A percentile compares a stretch with the other conserved stretches of the same genome.
Conservation (phyloP, 495 filamentous ascomycete species). For the Cercophora sp. region DNA sequence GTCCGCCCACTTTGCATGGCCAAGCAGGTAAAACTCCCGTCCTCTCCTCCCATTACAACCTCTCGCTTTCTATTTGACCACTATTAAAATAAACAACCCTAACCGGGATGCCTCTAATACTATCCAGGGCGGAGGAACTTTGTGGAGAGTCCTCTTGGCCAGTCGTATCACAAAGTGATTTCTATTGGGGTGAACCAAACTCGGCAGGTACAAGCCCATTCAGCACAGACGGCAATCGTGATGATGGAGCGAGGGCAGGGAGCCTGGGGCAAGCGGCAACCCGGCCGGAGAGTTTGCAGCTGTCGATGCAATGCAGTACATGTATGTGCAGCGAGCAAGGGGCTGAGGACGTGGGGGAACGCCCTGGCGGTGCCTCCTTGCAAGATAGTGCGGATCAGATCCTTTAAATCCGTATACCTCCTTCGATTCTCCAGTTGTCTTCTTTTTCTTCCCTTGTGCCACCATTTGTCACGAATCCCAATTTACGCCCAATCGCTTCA, state of each 20-base stretch:
- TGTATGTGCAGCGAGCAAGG: constrained; percentile 6
- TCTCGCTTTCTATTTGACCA: neutral
- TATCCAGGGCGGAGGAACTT: neutral
- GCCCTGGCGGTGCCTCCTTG: constrained; percentile 1
- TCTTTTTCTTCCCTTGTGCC: neutral
- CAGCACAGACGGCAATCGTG: neutral
- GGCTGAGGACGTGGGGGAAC: constrained; percentile 1
- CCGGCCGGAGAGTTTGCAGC: constrained; percentile 4
- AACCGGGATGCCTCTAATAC: too few species aligned
- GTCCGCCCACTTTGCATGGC: too few species aligned
- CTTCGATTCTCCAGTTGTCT: constrained; percentile 1
- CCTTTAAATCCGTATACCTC: neutral
- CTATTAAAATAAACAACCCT: too few species aligned
- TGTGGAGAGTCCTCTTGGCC: neutral
- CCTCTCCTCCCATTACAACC: neutral
- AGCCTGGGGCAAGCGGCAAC: constrained; percentile 1
- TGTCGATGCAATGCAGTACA: neutral
- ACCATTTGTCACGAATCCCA: constrained; percentile 4
- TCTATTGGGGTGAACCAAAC: neutral
- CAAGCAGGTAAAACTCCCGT: too few species aligned
- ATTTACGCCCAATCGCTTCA: constrained; percentile 3
- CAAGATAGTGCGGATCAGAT: constrained; percentile 1
- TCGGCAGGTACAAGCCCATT: neutral
- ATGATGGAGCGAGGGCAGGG: neutral
- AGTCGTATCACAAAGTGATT: neutral